phyloP scores from a whole-genome alignment of 371 early-diverging fungal species.

The Mucor velutinosus region DNA sequence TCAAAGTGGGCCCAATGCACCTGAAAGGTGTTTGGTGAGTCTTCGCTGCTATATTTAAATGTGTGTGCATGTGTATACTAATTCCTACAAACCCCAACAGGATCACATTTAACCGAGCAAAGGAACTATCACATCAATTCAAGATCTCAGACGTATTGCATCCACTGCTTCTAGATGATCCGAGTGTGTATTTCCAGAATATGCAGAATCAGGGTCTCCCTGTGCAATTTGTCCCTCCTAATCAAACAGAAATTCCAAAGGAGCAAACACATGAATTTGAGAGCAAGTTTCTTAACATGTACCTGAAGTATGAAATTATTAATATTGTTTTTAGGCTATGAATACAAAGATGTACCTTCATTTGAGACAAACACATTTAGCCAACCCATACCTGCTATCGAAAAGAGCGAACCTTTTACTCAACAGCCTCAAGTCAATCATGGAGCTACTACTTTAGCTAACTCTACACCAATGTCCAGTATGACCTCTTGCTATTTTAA shows the following conservation, averaged over 20 bases:
- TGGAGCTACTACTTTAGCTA: background rate
- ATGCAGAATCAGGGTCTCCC: background rate
- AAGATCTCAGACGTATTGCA: conserved; percentile 63
- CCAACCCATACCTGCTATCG: background rate
- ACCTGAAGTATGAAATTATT: background rate
- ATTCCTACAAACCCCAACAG: conserved; percentile 14
- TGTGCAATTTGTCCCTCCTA: background rate
- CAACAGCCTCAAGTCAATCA: background rate
- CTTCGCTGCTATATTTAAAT: background rate
- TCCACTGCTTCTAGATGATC: conserved; percentile 71
- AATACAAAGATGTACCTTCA: background rate
- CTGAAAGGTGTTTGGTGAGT: conserved; percentile 77
- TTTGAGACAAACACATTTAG: background rate
- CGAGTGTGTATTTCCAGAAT: conserved; percentile 5
- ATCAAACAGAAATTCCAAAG: background rate
- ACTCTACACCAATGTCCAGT: background rate
- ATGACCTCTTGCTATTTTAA: background rate
- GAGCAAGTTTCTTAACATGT: background rate
- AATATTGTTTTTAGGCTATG: background rate
- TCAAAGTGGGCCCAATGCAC: conserved; percentile 81
- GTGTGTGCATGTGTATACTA: background rate
- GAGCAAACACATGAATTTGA: background rate
- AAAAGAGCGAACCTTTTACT: background rate
- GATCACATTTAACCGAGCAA: conserved; percentile 69
- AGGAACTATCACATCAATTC: conserved; percentile 60